Percentiles rank a stretch among this genome's conserved stretches.
Conservation (phyloP, 441 rosid species). For the Dalechampia spathulata region DNA sequence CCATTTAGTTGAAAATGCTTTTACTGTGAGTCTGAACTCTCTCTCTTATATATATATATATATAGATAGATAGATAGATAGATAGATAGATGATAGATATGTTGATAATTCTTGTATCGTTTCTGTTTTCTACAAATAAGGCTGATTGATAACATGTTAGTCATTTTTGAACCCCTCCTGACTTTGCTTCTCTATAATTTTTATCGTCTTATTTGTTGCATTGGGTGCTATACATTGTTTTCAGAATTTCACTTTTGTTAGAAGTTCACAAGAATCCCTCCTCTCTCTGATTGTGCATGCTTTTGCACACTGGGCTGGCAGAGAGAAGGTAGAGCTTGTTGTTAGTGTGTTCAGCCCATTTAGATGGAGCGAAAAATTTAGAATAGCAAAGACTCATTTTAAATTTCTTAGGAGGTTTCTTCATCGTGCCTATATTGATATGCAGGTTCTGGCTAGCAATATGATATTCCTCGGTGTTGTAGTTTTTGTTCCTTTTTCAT, state of each 20-base stretch:
- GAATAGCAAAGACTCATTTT: neutral
- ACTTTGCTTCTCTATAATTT: no score
- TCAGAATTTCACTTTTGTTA: no score
- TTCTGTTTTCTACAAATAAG: neutral
- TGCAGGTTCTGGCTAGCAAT: conserved; percentile 96
- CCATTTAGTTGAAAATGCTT: conserved; percentile 98
- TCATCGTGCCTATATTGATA: conserved; percentile 11
- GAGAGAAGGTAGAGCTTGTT: no score
- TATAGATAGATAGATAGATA: no score
- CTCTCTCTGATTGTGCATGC: no score
- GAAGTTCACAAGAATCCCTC: no score
- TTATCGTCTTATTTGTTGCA: no score
- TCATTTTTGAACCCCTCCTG: neutral
- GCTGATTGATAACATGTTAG: neutral
- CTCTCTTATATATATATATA: no score
- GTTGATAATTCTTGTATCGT: neutral
- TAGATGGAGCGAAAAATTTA: neutral
- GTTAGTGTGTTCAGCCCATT: no score
- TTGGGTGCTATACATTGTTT: no score
- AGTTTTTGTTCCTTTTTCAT: conserved; percentile 81
- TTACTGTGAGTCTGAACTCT: conserved; percentile 62
- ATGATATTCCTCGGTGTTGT: conserved; percentile 98
- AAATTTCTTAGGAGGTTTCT: neutral
- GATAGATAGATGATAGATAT: neutral
- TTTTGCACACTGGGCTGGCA: no score